A percentile compares a stretch with the other conserved stretches of the same genome.
These are phyloP conservation scores for Pseudocercospora fijiensis DNA, from an alignment of 2,329 filamentous ascomycete species.

Conservation along the genomic window DNA sequence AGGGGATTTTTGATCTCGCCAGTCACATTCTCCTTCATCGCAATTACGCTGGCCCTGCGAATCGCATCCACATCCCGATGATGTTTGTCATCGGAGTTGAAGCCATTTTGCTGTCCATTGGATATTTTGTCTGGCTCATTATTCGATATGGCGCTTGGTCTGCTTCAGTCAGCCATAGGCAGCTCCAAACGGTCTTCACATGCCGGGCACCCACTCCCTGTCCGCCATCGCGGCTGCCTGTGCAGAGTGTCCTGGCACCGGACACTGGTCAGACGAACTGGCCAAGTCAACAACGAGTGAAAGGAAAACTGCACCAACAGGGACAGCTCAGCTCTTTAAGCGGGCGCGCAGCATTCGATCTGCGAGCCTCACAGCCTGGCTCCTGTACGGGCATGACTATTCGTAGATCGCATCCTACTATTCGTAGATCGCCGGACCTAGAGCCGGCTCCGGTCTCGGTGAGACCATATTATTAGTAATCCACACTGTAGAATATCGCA, in stretches of 20 bases:
- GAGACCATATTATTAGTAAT: too few relatives aligned
- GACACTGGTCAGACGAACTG: not conserved
- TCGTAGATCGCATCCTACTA: too few relatives aligned
- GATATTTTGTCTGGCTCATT: not conserved
- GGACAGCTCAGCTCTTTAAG: constrained; percentile 2
- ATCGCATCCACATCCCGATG: not conserved
- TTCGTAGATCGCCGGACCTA: too few relatives aligned
- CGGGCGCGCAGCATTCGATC: not conserved
- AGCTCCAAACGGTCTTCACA: not conserved
- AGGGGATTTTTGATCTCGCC: constrained; percentile 20
- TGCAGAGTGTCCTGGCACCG: not conserved
- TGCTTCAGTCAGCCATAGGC: not conserved
- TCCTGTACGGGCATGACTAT: too few relatives aligned
- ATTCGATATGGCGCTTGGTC: not conserved
- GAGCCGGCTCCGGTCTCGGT: too few relatives aligned
- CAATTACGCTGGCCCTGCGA: not conserved
- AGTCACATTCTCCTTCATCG: constrained; percentile 7
- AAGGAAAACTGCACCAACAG: not conserved
- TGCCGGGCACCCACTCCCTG: not conserved
- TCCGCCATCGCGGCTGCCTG: not conserved
- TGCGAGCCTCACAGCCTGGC: constrained; percentile 1
- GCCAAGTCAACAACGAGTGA: not conserved
- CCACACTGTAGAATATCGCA: too few relatives aligned
- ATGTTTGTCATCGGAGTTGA: not conserved
- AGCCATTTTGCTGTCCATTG: not conserved